A percentile compares a stretch with the other conserved stretches of the same genome.
These are phyloP conservation scores for Annulohypoxylon moriforme DNA, from an alignment of 495 filamentous ascomycete genomes.

Conservation along the genomic window DNA sequence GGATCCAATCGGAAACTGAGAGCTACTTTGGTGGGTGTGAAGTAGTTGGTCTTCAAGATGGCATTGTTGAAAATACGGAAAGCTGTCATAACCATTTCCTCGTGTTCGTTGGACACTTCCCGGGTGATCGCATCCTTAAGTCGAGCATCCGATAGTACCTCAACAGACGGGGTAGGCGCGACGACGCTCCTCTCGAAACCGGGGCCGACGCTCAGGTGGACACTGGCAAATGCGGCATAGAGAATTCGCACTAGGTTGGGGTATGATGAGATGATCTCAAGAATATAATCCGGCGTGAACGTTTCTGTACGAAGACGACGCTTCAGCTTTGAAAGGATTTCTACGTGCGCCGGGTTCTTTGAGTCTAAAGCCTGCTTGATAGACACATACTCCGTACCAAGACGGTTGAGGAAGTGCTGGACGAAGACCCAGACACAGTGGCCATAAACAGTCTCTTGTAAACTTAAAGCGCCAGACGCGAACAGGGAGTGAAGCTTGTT, in stretches of 20 bases:
- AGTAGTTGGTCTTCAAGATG: slow-evolving; percentile 98
- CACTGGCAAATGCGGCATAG: slow-evolving; percentile 90
- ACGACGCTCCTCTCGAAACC: slow-evolving; percentile 81
- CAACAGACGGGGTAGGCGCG: slow-evolving; percentile 70
- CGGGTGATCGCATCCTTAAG: slow-evolving; percentile 85
- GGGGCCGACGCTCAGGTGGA: slow-evolving; percentile 85
- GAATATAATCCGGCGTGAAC: slow-evolving; percentile 97
- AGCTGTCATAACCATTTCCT: slow-evolving; percentile 97
- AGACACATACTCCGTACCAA: slow-evolving; percentile 91
- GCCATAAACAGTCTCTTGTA: slow-evolving; percentile 97
- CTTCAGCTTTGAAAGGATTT: slow-evolving; percentile 95
- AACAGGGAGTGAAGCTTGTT: slow-evolving; percentile 94
- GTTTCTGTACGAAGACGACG: slow-evolving; percentile 94
- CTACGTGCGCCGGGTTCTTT: slow-evolving; percentile 79
- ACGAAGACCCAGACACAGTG: slow-evolving; percentile 98
- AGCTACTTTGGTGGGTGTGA: slow-evolving; percentile 98
- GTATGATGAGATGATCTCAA: slow-evolving; percentile 94
- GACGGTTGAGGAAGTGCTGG: slow-evolving; percentile 94
- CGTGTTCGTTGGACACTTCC: slow-evolving; percentile 89
- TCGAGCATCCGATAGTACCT: slow-evolving; percentile 82
- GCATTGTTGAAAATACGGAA: slow-evolving; percentile 94
- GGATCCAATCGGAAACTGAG: slow-evolving; percentile 96
- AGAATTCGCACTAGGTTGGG: slow-evolving; percentile 87
- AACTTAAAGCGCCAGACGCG: slow-evolving; percentile 84
- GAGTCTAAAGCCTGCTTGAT: slow-evolving; percentile 82